Evolutionary conservation across 2,329 filamentous ascomycete species (phyloP).

Genomic region (Clonostachys rhizophaga): DNA sequence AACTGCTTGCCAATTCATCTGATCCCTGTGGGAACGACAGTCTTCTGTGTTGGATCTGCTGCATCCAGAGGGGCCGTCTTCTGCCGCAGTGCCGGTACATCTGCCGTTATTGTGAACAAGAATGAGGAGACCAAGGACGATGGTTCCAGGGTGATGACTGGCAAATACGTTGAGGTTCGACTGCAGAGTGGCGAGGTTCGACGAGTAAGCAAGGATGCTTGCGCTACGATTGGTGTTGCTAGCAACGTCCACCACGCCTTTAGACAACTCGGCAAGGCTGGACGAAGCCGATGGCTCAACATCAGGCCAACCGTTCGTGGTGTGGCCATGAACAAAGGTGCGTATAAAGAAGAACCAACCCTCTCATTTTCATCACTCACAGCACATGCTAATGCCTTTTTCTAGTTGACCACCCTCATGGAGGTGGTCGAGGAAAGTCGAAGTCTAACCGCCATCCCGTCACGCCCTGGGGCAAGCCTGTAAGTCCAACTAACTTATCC

Average conservation of each 20-base stretch:
- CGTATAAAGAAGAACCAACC: background rate
- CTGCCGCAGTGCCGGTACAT: conserved; percentile 91
- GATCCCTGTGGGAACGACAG: conserved; percentile 88
- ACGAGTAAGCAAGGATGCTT: conserved; percentile 85
- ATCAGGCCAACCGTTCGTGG: conserved; percentile 94
- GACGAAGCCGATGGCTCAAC: conserved; percentile 87
- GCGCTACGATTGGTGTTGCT: conserved; percentile 88
- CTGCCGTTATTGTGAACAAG: conserved; percentile 84
- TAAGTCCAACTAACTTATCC: conserved; percentile 45
- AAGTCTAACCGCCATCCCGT: conserved; percentile 97
- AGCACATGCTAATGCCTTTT: conserved; percentile 1
- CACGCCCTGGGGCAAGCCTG: conserved; percentile 93
- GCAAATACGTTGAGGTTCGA: conserved; percentile 76
- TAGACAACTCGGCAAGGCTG: conserved; percentile 88
- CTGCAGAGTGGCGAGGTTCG: conserved; percentile 92
- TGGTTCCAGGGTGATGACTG: conserved; percentile 57
- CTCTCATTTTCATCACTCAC: conserved; percentile 15
- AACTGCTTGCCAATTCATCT: conserved; percentile 95
- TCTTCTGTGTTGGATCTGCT: conserved; percentile 83
- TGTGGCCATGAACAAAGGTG: conserved; percentile 96
- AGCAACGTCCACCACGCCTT: conserved; percentile 94
- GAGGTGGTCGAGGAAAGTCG: conserved; percentile 97
- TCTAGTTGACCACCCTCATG: conserved; percentile 88
- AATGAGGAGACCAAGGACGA: conserved; percentile 67
- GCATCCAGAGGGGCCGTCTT: conserved; percentile 76